Conservation (phyloP, 2,329 filamentous ascomycete genomes). For the Chrysoporthe austroafricana region DNA sequence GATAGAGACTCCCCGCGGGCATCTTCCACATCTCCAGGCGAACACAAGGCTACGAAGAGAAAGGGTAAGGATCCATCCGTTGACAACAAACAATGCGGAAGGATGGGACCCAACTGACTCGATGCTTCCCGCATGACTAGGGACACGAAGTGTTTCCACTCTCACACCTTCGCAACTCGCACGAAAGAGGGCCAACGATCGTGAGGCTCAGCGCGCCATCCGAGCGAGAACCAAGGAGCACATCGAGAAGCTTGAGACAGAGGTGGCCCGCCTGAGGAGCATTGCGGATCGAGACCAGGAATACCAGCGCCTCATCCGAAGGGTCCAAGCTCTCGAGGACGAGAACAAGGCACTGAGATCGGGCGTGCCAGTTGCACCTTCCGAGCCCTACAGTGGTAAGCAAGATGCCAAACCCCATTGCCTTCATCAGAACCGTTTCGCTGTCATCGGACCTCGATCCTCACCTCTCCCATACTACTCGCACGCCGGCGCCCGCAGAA, state of each 20-base stretch:
- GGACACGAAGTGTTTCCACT: conserved; percentile 79
- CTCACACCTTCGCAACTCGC: conserved; percentile 86
- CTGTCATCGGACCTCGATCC: neutral
- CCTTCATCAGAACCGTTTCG: neutral
- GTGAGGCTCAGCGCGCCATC: conserved; percentile 87
- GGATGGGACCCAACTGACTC: conserved; percentile 23
- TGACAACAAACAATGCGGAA: conserved; percentile 20
- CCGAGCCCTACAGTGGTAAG: conserved; percentile 48
- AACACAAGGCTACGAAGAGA: conserved; percentile 48
- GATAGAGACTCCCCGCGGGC: conserved; percentile 41
- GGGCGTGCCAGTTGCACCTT: conserved; percentile 48
- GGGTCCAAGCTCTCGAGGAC: conserved; percentile 58
- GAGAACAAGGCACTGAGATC: conserved; percentile 53
- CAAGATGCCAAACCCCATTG: conserved; percentile 34
- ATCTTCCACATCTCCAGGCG: conserved; percentile 47
- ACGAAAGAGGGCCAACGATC: conserved; percentile 88
- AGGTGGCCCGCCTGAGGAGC: conserved; percentile 71
- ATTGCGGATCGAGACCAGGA: conserved; percentile 52
- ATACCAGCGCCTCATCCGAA: conserved; percentile 55
- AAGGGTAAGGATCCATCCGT: conserved; percentile 44
- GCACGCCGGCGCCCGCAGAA: neutral
- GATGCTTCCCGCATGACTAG: conserved; percentile 37
- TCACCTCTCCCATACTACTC: too few species aligned
- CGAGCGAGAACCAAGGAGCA: conserved; percentile 84
- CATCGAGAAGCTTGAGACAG: conserved; percentile 77